Conservation (phyloP, 306 rosid species). For the Quercus mongolica region DNA sequence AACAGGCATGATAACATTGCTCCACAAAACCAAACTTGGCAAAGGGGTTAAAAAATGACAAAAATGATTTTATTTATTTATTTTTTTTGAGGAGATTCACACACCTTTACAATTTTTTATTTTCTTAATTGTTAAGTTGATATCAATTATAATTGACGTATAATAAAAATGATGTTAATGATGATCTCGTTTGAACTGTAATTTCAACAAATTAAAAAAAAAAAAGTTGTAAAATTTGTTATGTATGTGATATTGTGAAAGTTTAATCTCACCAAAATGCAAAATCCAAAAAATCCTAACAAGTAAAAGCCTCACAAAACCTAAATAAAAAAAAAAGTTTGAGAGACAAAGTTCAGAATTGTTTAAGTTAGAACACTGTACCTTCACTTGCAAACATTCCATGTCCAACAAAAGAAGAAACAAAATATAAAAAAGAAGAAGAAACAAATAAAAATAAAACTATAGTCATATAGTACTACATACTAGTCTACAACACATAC, state of each 20-base stretch:
- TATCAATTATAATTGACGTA: too few species aligned
- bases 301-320: not conserved
- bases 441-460: not conserved
- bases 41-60: conserved; percentile 22
- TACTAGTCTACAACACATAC: conserved; percentile 24
- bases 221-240: too few species aligned
- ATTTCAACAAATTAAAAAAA: too few species aligned
- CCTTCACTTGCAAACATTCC: conserved; percentile 68
- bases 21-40: not conserved
- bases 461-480: not conserved
- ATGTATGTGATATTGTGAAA: too few species aligned
- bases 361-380: conserved; percentile 22
- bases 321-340: not conserved
- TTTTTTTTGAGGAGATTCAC: not conserved
- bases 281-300: not conserved
- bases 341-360: not conserved
- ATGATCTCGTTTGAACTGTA: too few species aligned
- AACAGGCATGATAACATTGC: conserved; percentile 25
- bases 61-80: not conserved
- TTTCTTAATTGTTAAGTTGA: too few species aligned
- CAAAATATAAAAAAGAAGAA: not conserved
- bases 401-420: conserved; percentile 47
- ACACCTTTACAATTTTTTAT: too few species aligned
- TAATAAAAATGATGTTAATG: too few species aligned
- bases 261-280: not conserved